Evolutionary conservation across 164 flowering plant genomes (phyloP), one percentile per base, ranked within the genome.

Genomic region (Stephania japonica): DNA sequence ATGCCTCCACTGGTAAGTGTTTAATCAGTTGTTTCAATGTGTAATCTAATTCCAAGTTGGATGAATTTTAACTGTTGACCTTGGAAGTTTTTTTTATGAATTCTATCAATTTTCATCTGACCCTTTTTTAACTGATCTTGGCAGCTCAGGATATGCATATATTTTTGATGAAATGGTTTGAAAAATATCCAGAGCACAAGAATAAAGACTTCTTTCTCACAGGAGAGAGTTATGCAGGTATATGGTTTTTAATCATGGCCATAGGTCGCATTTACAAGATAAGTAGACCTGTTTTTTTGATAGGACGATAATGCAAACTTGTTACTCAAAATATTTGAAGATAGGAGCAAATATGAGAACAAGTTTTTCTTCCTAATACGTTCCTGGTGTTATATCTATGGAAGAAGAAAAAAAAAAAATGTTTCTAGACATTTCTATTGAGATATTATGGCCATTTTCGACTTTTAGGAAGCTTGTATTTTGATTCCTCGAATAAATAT

Each of bases 221-320:
- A 1, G 97, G 99, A 72, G 99, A 95, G 83, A 95, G 98, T 84
- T 95, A 95, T 87, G 97, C 99, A 83, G 99, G 99, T 95, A 12
- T 42, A 66, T 38, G 14, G 56, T 69, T 26, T 59, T 18, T 16
- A 47, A 61, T 23, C 19, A 63, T 63, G 32, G 27, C 13, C 64
- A 61, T 9, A 6, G 64, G 19, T 19, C 24, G 11, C 53, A 14
- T 47, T 25, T 12, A 25, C 19, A 21, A 14, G 24, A 23, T 25
- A 14, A 0, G 1, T n/a, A 16, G 7, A 16, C 62, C 19, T 16
- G 0, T 14, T 56, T 4, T 4, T 53, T 53, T 53, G 19, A 4
- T 19, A 13, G 19, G 0, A 16, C 10, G 61, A 4, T 12, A 6
- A 47, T 9, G 16, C 13, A 47, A 47, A 14, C 18, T 53, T 12